A percentile compares a stretch with the other conserved stretches of the same genome.
phyloP scores from a whole-genome alignment of 2,329 filamentous ascomycete species.

The Diatrype stigma region DNA sequence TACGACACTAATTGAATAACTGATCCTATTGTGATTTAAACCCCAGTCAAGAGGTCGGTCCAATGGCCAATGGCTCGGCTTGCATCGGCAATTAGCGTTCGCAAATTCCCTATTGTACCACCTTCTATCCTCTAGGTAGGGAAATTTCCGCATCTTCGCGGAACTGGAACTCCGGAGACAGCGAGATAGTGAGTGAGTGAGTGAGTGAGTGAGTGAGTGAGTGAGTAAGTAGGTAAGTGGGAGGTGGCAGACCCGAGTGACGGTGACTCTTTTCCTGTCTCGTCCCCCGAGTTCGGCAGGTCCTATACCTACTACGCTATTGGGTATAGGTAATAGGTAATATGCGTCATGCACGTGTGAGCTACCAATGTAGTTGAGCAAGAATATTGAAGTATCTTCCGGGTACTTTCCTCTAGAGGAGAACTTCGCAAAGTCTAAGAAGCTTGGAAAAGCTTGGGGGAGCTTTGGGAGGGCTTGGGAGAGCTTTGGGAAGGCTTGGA shows the following conservation, averaged over 20 bases:
- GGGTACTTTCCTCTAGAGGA: neutral
- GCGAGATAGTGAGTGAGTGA: too few relatives aligned
- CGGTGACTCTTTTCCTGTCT: neutral
- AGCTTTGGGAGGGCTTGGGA: too few relatives aligned
- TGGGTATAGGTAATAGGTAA: constrained; percentile 1
- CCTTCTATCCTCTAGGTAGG: neutral
- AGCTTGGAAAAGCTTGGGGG: too few relatives aligned
- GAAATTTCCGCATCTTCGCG: neutral
- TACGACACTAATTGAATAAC: neutral
- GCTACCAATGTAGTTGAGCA: neutral
- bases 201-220: too few relatives aligned
- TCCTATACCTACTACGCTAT: constrained; percentile 12
- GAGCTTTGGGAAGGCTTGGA: too few relatives aligned
- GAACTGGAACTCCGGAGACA: too few relatives aligned
- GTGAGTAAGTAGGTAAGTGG: too few relatives aligned
- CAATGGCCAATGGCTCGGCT: neutral
- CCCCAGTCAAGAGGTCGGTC: too few relatives aligned
- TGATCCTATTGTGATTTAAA: too few relatives aligned
- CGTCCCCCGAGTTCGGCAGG: constrained; percentile 17
- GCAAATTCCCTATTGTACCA: neutral
- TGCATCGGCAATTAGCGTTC: neutral
- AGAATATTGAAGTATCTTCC: neutral
- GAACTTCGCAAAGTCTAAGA: neutral
- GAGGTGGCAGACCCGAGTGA: too few relatives aligned
- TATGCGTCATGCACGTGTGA: neutral